Base-by-base conservation (phyloP, 306 rosid species). In the Crotalaria pallida region DNA sequence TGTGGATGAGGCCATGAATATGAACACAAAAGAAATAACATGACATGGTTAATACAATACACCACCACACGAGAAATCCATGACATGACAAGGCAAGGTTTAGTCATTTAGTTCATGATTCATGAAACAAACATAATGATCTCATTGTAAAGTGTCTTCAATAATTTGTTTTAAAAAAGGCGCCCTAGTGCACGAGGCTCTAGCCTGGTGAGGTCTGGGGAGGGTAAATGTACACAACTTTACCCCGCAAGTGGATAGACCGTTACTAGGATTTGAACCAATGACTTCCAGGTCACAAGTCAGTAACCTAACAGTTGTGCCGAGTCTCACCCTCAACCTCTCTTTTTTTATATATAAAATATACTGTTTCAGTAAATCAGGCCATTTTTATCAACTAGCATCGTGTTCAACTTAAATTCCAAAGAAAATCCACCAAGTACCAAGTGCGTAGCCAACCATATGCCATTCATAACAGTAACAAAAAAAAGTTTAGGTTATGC, bases 11-110 rank as follows among this genome's bases (percentile, higher is more conserved):
- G 13, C 44, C 44, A 38, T 10, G 12, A 69, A 61, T 58, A 65
- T 29, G 75, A 69, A 65, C 73, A 78, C 33, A 50, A 43, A 24
- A 79, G 40, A 72, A 71, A 63, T 60, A 66, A 33, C 62, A 58
- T 59, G 49, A 52, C 65, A 74, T 15, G 10, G 41, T 51, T 33
- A 21, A n/a, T 12, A 36, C 5, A 65, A 65, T 31, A 48, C 23
- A 34, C 10, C 52, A 43, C 18, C 56, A 60, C 50, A 19, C 29
- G 29, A 67, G 59, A 71, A 12, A 66, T 27, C 45, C 57, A 47
- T 64, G 71, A 59, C 57, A 47, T 64, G 71, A 59, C 52, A 26
- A 72, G 74, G 27, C 36, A 22, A 31, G 50, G 59, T 44, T 74
- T 44, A 43, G 77, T 31, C 23, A 1, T 44, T 74, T 53, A 43